Conservation (phyloP, 2,329 filamentous ascomycete genomes). For the Gliomastix tumulicola region DNA sequence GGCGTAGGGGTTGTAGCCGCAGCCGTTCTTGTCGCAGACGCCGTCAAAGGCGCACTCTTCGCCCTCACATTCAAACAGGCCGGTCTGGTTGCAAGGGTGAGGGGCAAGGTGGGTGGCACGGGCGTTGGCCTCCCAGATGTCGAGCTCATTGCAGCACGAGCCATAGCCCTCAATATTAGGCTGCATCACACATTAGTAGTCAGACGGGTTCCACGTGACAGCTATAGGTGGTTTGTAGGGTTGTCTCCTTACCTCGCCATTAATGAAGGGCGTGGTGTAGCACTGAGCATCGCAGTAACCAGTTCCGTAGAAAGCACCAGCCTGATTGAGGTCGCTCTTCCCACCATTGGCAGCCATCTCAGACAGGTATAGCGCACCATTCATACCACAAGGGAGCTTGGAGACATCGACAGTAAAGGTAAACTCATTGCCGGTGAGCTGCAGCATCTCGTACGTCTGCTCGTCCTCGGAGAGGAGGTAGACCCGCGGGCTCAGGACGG, state of each 20-base stretch:
- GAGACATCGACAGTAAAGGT: constrained; percentile 61
- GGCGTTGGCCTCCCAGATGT: constrained; percentile 48
- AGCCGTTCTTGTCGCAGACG: constrained; percentile 36
- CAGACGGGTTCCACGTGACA: constrained; percentile 1
- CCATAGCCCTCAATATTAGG: constrained; percentile 33
- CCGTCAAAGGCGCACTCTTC: constrained; percentile 26
- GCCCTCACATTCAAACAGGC: constrained; percentile 36
- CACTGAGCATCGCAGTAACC: constrained; percentile 61
- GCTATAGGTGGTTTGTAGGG: not conserved
- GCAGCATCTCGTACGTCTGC: constrained; percentile 51
- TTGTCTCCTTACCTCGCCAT: constrained; percentile 33
- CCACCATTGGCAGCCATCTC: constrained; percentile 54
- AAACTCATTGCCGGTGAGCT: constrained; percentile 54
- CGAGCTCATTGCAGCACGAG: constrained; percentile 47
- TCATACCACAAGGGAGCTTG: constrained; percentile 58
- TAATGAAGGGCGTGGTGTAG: constrained; percentile 41
- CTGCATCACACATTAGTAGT: constrained; percentile 8
- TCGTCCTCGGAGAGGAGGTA: constrained; percentile 51
- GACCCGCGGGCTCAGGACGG: constrained; percentile 32
- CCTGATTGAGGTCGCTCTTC: constrained; percentile 42
- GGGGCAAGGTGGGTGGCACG: constrained; percentile 36
- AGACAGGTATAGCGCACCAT: constrained; percentile 58
- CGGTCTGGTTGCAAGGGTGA: constrained; percentile 37
- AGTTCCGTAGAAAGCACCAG: constrained; percentile 53
- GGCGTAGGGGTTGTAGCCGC: constrained; percentile 34